phyloP scores from a whole-genome alignment of 1,284 basidiomycete genomes.

The Cystobasidium sp. region DNA sequence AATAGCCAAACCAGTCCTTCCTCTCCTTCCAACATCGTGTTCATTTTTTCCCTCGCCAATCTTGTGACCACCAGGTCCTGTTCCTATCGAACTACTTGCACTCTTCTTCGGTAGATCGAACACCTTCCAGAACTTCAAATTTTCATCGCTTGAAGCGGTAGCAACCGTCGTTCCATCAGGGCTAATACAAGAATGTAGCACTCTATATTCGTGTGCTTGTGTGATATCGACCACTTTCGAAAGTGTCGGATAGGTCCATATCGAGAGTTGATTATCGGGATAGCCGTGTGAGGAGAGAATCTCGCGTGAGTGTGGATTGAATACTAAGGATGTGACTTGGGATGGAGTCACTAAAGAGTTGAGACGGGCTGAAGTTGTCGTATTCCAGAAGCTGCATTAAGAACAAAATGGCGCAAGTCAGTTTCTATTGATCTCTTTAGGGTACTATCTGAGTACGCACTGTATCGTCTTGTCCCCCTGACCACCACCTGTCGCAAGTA shows the following conservation, averaged over 20 bases:
- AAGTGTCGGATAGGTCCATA: constrained; percentile 71
- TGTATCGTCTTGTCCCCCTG: constrained; percentile 93
- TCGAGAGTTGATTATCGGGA: constrained; percentile 70
- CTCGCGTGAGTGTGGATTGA: constrained; percentile 87
- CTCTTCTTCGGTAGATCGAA: constrained; percentile 54
- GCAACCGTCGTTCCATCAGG: constrained; percentile 87
- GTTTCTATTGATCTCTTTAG: not conserved
- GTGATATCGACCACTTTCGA: constrained; percentile 82
- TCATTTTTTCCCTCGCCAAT: constrained; percentile 23
- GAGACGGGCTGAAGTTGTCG: constrained; percentile 75
- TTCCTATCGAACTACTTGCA: constrained; percentile 11
- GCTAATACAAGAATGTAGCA: constrained; percentile 80
- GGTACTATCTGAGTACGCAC: constrained; percentile 65
- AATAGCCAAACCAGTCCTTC: constrained; percentile 35
- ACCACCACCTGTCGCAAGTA: constrained; percentile 92
- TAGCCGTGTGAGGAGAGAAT: constrained; percentile 91
- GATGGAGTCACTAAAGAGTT: constrained; percentile 81
- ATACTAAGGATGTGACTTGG: constrained; percentile 91
- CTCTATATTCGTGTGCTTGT: constrained; percentile 87
- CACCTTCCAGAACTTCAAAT: constrained; percentile 82
- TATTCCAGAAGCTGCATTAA: constrained; percentile 49
- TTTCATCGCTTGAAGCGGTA: constrained; percentile 90
- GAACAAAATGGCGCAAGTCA: not conserved
- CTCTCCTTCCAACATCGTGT: constrained; percentile 28
- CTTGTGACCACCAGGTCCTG: constrained; percentile 1